A percentile compares a stretch with the other conserved stretches of the same genome.
These are phyloP conservation scores for Citrus trifoliata DNA, from an alignment of 345 rosid species.

Conservation along the genomic window DNA sequence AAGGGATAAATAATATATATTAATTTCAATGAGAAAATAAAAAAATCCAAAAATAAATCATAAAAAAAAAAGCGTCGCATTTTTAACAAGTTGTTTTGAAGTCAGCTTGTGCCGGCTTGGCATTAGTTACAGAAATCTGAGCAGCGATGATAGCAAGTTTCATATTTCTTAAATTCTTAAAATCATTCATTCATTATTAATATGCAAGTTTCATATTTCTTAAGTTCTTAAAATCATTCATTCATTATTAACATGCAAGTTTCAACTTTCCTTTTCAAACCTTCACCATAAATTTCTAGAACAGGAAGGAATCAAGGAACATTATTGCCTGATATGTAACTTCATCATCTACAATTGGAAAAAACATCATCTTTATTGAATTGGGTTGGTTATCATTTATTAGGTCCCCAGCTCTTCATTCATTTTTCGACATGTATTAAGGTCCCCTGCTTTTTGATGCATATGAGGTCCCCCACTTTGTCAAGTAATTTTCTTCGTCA, in stretches of 20 bases:
- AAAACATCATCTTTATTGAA: background rate
- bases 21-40: too few species aligned
- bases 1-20: background rate
- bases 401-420: background rate
- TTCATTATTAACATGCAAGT: background rate
- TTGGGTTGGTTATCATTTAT: background rate
- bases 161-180: too few species aligned
- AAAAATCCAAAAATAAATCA: background rate
- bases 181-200: too few species aligned
- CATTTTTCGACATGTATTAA: too few species aligned
- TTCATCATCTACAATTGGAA: background rate
- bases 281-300: background rate
- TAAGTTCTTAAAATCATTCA: too few species aligned
- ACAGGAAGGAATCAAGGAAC: background rate
- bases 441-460: constrained; percentile 5
- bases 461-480: constrained; percentile 9
- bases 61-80: background rate
- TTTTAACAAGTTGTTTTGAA: too few species aligned
- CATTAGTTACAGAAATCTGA: too few species aligned
- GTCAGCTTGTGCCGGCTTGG: too few species aligned
- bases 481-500: constrained; percentile 11
- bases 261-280: background rate
- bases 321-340: background rate
- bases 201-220: background rate
- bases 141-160: too few species aligned